phyloP scores from a whole-genome alignment of 176 grass and related monocot genomes.

The Stipa capillata region DNA sequence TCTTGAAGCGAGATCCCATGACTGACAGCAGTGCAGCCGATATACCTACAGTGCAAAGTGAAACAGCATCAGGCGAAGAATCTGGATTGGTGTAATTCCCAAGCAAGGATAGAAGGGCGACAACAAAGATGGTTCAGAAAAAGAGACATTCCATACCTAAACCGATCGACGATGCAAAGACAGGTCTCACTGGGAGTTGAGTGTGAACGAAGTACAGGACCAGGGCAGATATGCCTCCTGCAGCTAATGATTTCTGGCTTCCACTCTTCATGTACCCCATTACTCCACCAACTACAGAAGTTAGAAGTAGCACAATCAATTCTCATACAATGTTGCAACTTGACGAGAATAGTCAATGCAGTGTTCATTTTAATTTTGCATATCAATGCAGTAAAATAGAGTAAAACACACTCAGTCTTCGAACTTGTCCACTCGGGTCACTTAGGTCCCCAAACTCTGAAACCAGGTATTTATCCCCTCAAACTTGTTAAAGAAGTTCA shows the following conservation, averaged over 20 bases:
- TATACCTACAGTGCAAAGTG: slow-evolving; percentile 30
- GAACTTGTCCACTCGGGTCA: no score
- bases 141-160: slow-evolving; percentile 32
- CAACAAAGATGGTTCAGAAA: neutral
- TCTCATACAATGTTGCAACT: neutral
- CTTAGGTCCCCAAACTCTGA: no score
- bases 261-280: slow-evolving; percentile 82
- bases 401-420: no score
- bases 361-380: neutral
- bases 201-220: slow-evolving; percentile 60
- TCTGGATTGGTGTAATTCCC: neutral
- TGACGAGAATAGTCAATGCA: neutral
- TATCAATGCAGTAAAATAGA: neutral
- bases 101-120: neutral
- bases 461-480: no score
- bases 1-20: slow-evolving; percentile 86
- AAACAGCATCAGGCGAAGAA: no score
- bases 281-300: slow-evolving; percentile 45
- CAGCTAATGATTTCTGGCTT: slow-evolving; percentile 70
- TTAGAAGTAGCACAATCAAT: neutral
- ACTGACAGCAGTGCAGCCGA: slow-evolving; percentile 53
- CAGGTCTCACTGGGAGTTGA: slow-evolving; percentile 61
- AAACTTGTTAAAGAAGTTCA: no score
- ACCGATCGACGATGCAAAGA: slow-evolving; percentile 58
- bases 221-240: slow-evolving; percentile 62